phyloP scores from a whole-genome alignment of 345 rosid species.

The Litchi chinensis region DNA sequence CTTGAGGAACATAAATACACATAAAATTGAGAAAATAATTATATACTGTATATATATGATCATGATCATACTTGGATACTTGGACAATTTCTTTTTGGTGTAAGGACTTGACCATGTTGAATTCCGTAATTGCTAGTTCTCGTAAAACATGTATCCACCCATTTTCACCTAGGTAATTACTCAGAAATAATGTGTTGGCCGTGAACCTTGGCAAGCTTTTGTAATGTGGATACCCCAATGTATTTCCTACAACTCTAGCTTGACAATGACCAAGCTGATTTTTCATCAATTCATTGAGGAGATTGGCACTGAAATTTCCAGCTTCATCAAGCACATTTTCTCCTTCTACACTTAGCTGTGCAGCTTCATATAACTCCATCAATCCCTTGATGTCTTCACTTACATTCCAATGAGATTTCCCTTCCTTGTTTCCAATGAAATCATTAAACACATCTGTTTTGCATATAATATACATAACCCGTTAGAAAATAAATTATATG shows the following conservation, averaged over 20 bases:
- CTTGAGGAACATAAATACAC: not conserved
- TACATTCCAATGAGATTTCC: slow-evolving; percentile 22
- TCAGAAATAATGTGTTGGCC: slow-evolving; percentile 22
- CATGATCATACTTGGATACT: slow-evolving; percentile 30
- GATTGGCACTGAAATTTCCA: slow-evolving; percentile 22
- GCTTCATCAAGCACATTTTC: slow-evolving; percentile 51
- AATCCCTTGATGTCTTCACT: slow-evolving; percentile 37
- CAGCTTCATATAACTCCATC: slow-evolving; percentile 54
- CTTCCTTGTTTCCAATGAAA: slow-evolving; percentile 29
- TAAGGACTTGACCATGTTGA: slow-evolving; percentile 31
- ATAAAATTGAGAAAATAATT: not conserved
- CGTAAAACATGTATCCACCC: slow-evolving; percentile 20
- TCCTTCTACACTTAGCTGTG: slow-evolving; percentile 47
- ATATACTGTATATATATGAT: not conserved
- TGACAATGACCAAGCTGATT: slow-evolving; percentile 9
- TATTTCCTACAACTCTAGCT: slow-evolving; percentile 21
- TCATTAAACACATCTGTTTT: slow-evolving; percentile 35
- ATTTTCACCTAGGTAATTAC: not conserved
- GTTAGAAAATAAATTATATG: not conserved
- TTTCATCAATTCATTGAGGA: slow-evolving; percentile 24
- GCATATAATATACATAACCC: not conserved
- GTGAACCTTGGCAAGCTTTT: slow-evolving; percentile 40
- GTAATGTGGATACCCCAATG: slow-evolving; percentile 43
- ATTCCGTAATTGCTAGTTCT: slow-evolving; percentile 42
- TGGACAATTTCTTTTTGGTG: slow-evolving; percentile 38